Evolutionary conservation across 257 asterid species (phyloP), one percentile per base, ranked within the genome.

Genomic region (Echites panduratus): DNA sequence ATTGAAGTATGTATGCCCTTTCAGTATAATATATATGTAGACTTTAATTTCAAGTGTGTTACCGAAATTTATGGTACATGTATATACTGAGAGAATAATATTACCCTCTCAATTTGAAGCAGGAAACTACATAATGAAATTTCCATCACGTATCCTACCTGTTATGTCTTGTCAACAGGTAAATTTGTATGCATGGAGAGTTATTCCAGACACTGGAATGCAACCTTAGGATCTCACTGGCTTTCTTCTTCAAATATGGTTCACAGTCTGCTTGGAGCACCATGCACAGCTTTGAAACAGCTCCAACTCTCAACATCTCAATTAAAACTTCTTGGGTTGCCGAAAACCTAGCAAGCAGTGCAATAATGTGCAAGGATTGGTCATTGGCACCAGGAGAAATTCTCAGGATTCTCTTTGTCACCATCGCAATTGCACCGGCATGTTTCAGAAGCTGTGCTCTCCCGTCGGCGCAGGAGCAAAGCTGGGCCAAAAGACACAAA

Each of bases 231-330:
- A 89, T 83, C 80, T 88, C 97, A 73, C 86, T 80, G 19, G 97
- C 96, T 43, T 81, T 84, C 87, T 76, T 91, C 87, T 92, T 91
- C 87, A 94, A 63, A 77, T 75, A 74, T 11, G 19, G 76, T 66
- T 79, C 89, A 73, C 97, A 85, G 71, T 86, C 86, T 17, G 96
- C 96, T 79, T 94, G 99, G 73, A 94, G 76, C 24, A 87, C 83
- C 99, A 94, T 91, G 85, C 97, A 87, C 8, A 94, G 87, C 80
- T 94, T 94, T 56, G 96, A 69, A 54, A 94, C 99, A 0, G 82
- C 99, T 19, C 95, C 89, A 70, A 91, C 92, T 74, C 87, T 84
- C 85, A 94, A 73, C 91, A 94, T 94, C 90, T 94, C 99, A 66
- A 56, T 7, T 19, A 90, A 72, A 75, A 94, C 96, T 75, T 83